A percentile compares a stretch with the other conserved stretches of the same genome.
These are phyloP conservation scores for Termitomyces sp. DNA, from an alignment of 768 basidiomycete genomes.

Conservation along the genomic window DNA sequence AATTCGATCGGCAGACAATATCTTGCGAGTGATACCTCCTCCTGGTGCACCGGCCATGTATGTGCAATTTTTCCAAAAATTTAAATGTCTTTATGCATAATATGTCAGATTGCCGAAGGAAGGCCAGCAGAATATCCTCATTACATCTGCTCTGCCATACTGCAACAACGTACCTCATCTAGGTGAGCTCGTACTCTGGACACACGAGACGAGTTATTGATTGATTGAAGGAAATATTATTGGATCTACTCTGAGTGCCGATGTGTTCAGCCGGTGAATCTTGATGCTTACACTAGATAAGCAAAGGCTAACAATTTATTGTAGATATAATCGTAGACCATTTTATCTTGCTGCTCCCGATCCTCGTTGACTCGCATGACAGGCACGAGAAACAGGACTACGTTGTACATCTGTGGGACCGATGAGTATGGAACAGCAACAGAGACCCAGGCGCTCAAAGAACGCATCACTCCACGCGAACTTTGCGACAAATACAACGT, in stretches of 20 bases:
- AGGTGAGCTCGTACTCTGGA: slow-evolving; percentile 42
- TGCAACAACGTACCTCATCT: slow-evolving; percentile 98
- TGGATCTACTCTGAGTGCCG: slow-evolving; percentile 94
- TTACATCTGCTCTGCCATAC: slow-evolving; percentile 94
- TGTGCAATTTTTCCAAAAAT: slow-evolving; percentile 14
- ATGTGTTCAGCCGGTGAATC: slow-evolving; percentile 89
- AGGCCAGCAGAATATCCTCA: slow-evolving; percentile 83
- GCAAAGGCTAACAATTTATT: slow-evolving; percentile 3
- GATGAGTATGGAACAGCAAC: slow-evolving; percentile 99
- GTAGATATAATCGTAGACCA: slow-evolving; percentile 54
- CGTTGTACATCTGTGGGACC: slow-evolving; percentile 94
- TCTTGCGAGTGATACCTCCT: slow-evolving; percentile 45
- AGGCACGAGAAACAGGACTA: slow-evolving; percentile 81
- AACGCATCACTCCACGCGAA: slow-evolving; percentile 70
- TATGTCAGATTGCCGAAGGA: slow-evolving; percentile 59
- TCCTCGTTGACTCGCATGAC: background rate
- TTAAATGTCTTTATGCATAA: slow-evolving; percentile 8
- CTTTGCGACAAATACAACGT: slow-evolving; percentile 90
- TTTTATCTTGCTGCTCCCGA: background rate
- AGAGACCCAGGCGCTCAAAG: slow-evolving; percentile 93
- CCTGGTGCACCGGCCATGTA: slow-evolving; percentile 52
- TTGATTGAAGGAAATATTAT: slow-evolving; percentile 70
- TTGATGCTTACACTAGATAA: background rate
- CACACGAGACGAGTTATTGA: slow-evolving; percentile 9
- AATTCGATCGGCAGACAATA: slow-evolving; percentile 44